Conservation (phyloP, 495 filamentous ascomycete species). For the Penicillium maclennaniae region DNA sequence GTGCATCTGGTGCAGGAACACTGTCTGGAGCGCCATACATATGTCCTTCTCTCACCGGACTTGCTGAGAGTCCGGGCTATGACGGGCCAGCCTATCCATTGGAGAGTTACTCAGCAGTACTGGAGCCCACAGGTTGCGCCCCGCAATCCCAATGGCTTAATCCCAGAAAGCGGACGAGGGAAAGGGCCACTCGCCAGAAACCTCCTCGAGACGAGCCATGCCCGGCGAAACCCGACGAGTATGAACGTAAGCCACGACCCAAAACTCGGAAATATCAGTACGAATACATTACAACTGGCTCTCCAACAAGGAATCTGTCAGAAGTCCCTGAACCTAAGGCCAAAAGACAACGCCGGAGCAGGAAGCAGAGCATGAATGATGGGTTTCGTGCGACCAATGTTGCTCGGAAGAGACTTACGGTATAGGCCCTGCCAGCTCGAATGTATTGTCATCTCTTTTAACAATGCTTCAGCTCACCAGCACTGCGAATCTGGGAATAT, state of each 20-base stretch:
- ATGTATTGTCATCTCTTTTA: constrained; percentile 19
- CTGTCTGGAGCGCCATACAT: neutral
- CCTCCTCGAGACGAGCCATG: neutral
- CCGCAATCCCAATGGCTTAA: neutral
- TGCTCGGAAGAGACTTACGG: constrained; percentile 57
- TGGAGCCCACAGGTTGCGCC: neutral
- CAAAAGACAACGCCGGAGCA: constrained; percentile 29
- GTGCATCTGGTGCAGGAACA: neutral
- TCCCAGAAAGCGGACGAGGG: neutral
- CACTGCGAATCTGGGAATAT: constrained; percentile 54
- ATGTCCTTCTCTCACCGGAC: neutral
- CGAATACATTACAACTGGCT: constrained; percentile 36
- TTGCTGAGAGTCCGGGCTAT: neutral
- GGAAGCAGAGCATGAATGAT: constrained; percentile 52
- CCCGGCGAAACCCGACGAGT: constrained; percentile 22
- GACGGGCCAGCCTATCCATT: neutral
- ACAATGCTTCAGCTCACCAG: constrained; percentile 44
- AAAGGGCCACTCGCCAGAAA: neutral
- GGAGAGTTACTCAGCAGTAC: neutral
- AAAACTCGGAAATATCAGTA: constrained; percentile 59
- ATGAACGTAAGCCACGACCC: constrained; percentile 55
- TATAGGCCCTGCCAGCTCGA: constrained; percentile 27
- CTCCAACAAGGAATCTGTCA: constrained; percentile 2
- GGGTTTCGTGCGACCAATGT: constrained; percentile 64
- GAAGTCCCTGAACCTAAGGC: constrained; percentile 33